Conservation (phyloP, 768 basidiomycete genomes). For the Aureoboletus auriporus region DNA sequence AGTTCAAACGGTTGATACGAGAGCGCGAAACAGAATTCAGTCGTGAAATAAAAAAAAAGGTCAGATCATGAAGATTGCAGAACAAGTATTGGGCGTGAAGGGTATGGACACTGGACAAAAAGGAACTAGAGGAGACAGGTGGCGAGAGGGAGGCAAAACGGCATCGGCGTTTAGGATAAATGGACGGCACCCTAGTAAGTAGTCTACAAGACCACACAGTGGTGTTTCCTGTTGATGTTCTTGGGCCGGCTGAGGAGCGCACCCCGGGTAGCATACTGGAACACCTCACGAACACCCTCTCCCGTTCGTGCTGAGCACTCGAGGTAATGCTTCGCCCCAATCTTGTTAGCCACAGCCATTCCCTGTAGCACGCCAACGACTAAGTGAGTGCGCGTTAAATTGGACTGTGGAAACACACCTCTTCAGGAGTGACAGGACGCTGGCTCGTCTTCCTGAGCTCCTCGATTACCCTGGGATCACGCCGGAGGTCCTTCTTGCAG, state of each 20-base stretch:
- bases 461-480: conserved; percentile 89
- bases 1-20: neutral
- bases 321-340: conserved; percentile 92
- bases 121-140: conserved; percentile 14
- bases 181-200: conserved; percentile 16
- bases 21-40: conserved; percentile 8
- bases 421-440: conserved; percentile 90
- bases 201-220: conserved; percentile 44
- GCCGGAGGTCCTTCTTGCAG: conserved; percentile 97
- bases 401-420: conserved; percentile 45
- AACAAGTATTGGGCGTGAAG: conserved; percentile 34
- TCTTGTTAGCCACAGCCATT: conserved; percentile 93
- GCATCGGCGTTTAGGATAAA: conserved; percentile 21
- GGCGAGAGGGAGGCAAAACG: conserved; percentile 15
- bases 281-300: conserved; percentile 96
- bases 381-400: neutral
- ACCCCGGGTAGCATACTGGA: conserved; percentile 94
- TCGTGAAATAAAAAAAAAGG: conserved; percentile 19
- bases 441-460: conserved; percentile 93
- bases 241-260: conserved; percentile 68
- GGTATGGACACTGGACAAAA: conserved; percentile 31
- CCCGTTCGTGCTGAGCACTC: conserved; percentile 97
- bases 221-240: conserved; percentile 38
- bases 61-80: conserved; percentile 38
- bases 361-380: conserved; percentile 50